Evolutionary conservation across 1,284 basidiomycete genomes (phyloP).

Genomic region (Leccinum laetum): DNA sequence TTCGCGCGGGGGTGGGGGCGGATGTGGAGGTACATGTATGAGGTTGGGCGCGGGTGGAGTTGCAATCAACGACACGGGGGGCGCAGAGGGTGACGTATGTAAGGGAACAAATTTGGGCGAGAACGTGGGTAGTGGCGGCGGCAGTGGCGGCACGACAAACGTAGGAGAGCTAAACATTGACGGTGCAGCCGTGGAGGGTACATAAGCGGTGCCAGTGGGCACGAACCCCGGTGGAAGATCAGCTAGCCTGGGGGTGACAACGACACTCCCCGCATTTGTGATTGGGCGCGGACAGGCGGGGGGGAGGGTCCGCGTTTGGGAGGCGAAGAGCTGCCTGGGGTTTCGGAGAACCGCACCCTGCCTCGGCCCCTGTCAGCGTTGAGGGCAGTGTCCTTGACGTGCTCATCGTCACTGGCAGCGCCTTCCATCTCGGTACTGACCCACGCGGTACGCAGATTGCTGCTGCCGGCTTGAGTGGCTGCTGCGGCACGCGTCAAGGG

Average conservation of each 20-base stretch:
- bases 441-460: constrained; percentile 22
- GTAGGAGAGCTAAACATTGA: constrained; percentile 15
- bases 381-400: constrained; percentile 17
- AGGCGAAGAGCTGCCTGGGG: constrained; percentile 12
- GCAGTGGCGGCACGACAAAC: constrained; percentile 15
- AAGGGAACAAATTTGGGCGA: constrained; percentile 17
- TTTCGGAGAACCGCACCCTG: constrained; percentile 16
- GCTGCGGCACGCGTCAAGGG: constrained; percentile 11
- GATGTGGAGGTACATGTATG: constrained; percentile 18
- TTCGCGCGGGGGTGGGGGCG: constrained; percentile 33
- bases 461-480: not conserved
- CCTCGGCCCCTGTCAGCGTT: constrained; percentile 9
- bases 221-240: constrained; percentile 28
- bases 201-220: constrained; percentile 17
- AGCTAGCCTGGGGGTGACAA: constrained; percentile 15
- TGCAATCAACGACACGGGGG: not conserved
- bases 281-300: constrained; percentile 11
- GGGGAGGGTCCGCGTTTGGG: constrained; percentile 12
- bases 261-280: not conserved
- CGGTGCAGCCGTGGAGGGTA: not conserved
- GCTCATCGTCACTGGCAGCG: constrained; percentile 20
- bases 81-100: constrained; percentile 8
- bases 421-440: constrained; percentile 32
- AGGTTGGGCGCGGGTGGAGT: constrained; percentile 8
- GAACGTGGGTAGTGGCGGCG: constrained; percentile 13